A percentile compares a stretch with the other conserved stretches of the same genome.
These are phyloP conservation scores for Centaurea solstitialis DNA, from an alignment of 129 eudicot species.

Conservation along the genomic window DNA sequence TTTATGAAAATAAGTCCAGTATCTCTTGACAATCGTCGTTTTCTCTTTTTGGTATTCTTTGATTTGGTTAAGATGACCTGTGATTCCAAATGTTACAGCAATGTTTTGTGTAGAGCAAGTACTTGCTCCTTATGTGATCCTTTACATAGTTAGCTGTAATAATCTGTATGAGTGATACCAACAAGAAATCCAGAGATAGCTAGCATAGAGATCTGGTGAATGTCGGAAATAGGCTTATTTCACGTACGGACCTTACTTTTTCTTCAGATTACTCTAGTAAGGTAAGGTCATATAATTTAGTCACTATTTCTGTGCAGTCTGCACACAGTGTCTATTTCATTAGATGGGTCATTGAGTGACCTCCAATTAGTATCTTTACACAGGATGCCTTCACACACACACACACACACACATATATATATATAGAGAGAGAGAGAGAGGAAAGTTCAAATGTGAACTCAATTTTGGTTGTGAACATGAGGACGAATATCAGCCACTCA, in stretches of 20 bases:
- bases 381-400: neutral
- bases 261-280: neutral
- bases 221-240: neutral
- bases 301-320: neutral
- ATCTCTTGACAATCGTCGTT: neutral
- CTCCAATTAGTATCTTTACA: neutral
- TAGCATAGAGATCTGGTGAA: neutral
- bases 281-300: neutral
- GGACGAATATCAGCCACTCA: too few species aligned
- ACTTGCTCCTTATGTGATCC: neutral
- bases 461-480: too few species aligned
- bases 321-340: neutral
- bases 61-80: neutral
- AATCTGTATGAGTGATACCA: neutral
- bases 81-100: neutral
- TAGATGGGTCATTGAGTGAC: neutral
- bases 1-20: neutral
- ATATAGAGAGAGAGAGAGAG: too few species aligned
- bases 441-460: too few species aligned
- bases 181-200: neutral
- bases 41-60: neutral
- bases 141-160: neutral
- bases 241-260: neutral
- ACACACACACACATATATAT: too few species aligned
- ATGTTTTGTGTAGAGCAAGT: neutral